A percentile compares a stretch with the other conserved stretches of the same genome.
Conservation (phyloP, 106 monocot species). For the Dendrobium chrysotoxum region DNA sequence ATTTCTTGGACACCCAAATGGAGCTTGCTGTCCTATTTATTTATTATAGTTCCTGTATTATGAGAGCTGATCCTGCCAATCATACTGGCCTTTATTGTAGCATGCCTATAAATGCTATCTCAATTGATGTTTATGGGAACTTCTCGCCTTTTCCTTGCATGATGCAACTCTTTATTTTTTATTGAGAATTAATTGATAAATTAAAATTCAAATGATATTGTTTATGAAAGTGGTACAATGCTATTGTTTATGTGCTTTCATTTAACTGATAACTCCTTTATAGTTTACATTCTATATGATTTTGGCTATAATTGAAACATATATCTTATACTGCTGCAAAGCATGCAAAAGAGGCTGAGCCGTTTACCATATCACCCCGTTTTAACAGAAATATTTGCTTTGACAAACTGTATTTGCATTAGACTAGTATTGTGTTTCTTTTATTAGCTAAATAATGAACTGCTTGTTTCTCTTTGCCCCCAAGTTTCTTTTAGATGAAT, state of each 20-base stretch:
- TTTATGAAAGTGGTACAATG: neutral
- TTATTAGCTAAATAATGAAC: neutral
- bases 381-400: neutral
- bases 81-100: neutral
- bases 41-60: neutral
- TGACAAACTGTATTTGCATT: neutral
- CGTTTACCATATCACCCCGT: neutral
- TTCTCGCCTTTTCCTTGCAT: neutral
- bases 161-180: neutral
- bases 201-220: neutral
- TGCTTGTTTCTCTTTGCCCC: neutral
- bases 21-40: neutral
- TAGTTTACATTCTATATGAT: neutral
- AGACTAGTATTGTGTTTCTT: neutral
- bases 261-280: neutral
- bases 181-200: neutral
- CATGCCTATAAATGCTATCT: neutral
- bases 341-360: neutral
- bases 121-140: neutral
- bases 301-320: conserved; percentile 1
- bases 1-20: neutral
- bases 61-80: neutral
- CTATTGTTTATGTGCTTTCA: neutral
- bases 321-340: neutral
- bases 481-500: neutral